Base-by-base conservation (phyloP, 331 rosid species). In the Rosa hybrid region DNA sequence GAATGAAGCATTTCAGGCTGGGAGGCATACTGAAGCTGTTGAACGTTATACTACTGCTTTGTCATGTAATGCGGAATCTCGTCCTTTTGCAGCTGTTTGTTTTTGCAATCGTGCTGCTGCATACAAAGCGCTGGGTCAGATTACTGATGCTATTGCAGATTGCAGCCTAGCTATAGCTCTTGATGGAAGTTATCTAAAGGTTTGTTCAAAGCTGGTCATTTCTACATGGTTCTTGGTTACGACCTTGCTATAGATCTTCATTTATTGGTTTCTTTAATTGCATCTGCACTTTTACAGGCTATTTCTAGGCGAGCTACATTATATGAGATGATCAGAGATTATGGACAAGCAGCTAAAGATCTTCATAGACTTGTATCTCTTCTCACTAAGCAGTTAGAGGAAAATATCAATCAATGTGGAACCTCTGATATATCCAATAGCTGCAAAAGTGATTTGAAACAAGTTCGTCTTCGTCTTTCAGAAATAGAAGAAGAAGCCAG, bases 101-200 rank as follows among this genome's bases (percentile, higher is more conserved):
- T 93, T 91, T 68, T 96, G 97, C 89, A 96, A 93, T 86, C 98
- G 99, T 38, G 99, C 99, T 39, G 97, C 98, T 41, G 97, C 99
- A 71, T 88, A 90, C 84, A 96, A 92, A 89, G 98, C 91, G 30
- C 78, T 88, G 81, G 98, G 97, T 74, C 99, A 93, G 86, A 89
- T 93, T 62, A 89, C 87, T 6, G 97, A 96, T 84, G 99, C 97
- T 71, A 89, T 93, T 82, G 94, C 99, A 13, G 99, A 96, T 86
- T 96, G 98, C 87, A 88, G 94, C 88, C 89, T 91, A 69, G 92
- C 99, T 81, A 93, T 96, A 82, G 99, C 99, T 77, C 98, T 96
- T 81, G 99, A 96, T 81, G 88, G 91, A 86, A 91, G 86, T 74
- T 96, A 93, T 89, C 73, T 89, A 73, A 93, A 96, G 97, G 99